Conservation (phyloP, 2,329 filamentous ascomycete species). For the Fusarium redolens region DNA sequence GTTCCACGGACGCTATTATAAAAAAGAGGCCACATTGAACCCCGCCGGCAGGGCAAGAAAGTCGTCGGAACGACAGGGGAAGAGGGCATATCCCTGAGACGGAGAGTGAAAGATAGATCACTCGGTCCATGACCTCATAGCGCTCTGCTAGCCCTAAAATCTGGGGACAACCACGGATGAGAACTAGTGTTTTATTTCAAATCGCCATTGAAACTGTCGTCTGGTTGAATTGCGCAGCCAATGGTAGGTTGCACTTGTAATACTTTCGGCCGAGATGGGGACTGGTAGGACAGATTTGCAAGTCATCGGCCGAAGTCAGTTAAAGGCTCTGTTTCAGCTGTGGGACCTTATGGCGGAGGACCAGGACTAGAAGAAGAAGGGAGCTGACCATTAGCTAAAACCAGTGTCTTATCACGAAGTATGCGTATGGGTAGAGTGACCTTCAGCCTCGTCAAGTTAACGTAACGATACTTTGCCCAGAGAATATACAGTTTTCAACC, state of each 20-base stretch:
- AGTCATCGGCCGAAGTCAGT: constrained; percentile 27
- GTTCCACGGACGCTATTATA: constrained; percentile 11
- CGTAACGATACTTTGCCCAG: not conserved
- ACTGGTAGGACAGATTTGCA: constrained; percentile 2
- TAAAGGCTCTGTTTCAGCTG: constrained; percentile 26
- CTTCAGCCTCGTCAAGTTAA: not conserved
- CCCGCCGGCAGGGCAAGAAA: not conserved
- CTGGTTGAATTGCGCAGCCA: constrained; percentile 19
- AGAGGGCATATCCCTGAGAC: not conserved
- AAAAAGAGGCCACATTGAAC: constrained; percentile 2
- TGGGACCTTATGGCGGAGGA: constrained; percentile 28
- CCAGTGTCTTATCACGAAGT: not conserved
- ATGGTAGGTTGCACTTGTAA: constrained; percentile 6
- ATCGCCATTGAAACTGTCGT: constrained; percentile 5
- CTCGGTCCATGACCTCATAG: constrained; percentile 43
- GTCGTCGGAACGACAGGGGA: constrained; percentile 26
- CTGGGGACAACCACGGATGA: constrained; percentile 32
- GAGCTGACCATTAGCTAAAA: constrained; percentile 18
- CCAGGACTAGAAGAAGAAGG: constrained; percentile 37
- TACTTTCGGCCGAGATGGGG: constrained; percentile 36
- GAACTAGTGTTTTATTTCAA: constrained; percentile 16
- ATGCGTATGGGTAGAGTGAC: not conserved
- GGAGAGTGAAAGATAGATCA: constrained; percentile 4
- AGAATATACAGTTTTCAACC: constrained; percentile 10
- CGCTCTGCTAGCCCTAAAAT: constrained; percentile 35